These are phyloP conservation scores for Wallacemonas sp. DNA, from an alignment of 208 protist species.

Conservation along the genomic window DNA sequence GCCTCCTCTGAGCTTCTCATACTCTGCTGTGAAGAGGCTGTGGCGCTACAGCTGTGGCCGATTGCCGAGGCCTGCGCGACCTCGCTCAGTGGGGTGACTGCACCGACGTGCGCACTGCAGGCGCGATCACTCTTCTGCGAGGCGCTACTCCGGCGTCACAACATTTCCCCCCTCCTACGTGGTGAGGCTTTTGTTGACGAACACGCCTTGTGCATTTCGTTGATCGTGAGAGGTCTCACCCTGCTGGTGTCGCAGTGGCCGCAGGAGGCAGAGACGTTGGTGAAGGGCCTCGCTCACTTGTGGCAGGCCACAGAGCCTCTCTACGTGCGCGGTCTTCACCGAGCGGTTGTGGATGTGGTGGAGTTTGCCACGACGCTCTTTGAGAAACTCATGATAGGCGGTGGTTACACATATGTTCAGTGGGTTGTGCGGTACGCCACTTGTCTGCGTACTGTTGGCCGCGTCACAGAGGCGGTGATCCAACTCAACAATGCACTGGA, in stretches of 20 bases:
- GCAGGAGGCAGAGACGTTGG: constrained; percentile 39
- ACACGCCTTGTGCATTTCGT: constrained; percentile 37
- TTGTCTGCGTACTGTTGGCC: constrained; percentile 55
- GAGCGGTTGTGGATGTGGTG: constrained; percentile 56
- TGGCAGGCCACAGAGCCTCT: constrained; percentile 57
- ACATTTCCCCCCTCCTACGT: constrained; percentile 24
- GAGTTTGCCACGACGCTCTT: constrained; percentile 59
- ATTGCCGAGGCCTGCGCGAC: constrained; percentile 44
- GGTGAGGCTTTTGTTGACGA: constrained; percentile 44
- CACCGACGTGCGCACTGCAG: constrained; percentile 44
- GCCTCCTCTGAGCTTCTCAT: constrained; percentile 58
- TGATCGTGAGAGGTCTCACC: constrained; percentile 57
- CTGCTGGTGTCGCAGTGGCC: constrained; percentile 71
- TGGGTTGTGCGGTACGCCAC: constrained; percentile 68
- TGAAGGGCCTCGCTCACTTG: constrained; percentile 50
- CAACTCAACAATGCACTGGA: constrained; percentile 48
- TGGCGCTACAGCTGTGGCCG: constrained; percentile 58
- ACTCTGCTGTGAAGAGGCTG: constrained; percentile 71
- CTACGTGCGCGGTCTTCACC: constrained; percentile 37
- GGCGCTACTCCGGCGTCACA: constrained; percentile 41
- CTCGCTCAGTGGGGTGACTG: constrained; percentile 14
- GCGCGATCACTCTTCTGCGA: constrained; percentile 66
- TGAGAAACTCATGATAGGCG: constrained; percentile 68
- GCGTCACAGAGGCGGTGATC: constrained; percentile 37
- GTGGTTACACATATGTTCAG: constrained; percentile 61